These are phyloP conservation scores for Leccinum ochraceum DNA, from an alignment of 768 basidiomycete species.

Conservation along the genomic window DNA sequence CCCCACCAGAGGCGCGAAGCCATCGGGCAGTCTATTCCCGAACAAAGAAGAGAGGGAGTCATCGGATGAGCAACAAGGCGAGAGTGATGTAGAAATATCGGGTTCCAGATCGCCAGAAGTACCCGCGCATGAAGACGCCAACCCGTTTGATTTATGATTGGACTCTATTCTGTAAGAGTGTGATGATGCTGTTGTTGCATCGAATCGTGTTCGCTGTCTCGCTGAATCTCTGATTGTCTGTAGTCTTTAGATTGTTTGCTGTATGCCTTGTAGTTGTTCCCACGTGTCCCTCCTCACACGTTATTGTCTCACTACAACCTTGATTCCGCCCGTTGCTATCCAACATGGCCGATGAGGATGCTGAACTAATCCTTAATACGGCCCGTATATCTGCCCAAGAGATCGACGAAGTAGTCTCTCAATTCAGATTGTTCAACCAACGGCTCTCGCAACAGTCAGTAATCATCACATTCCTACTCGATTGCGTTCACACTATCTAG, in stretches of 20 bases:
- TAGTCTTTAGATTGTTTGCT: slow-evolving; percentile 25
- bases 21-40: slow-evolving; percentile 59
- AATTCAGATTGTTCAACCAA: slow-evolving; percentile 30
- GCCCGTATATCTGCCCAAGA: slow-evolving; percentile 25
- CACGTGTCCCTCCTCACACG: slow-evolving; percentile 21
- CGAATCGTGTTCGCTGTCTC: slow-evolving; percentile 27
- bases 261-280: slow-evolving; percentile 29
- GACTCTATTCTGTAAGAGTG: slow-evolving; percentile 29
- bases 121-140: slow-evolving; percentile 58
- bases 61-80: slow-evolving; percentile 34
- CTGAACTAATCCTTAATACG: slow-evolving; percentile 8
- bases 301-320: not conserved
- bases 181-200: slow-evolving; percentile 27
- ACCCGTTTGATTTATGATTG: slow-evolving; percentile 56
- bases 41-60: slow-evolving; percentile 39
- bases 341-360: slow-evolving; percentile 25
- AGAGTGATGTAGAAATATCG: slow-evolving; percentile 41
- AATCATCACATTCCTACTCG: not conserved
- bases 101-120: slow-evolving; percentile 28
- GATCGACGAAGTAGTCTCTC: slow-evolving; percentile 33
- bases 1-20: slow-evolving; percentile 54
- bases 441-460: slow-evolving; percentile 32
- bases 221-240: slow-evolving; percentile 30
- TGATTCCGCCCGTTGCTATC: not conserved
- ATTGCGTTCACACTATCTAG: slow-evolving; percentile 23